Base-by-base conservation (phyloP, 2,329 filamentous ascomycete species). In the Aureobasidium pullulans region DNA sequence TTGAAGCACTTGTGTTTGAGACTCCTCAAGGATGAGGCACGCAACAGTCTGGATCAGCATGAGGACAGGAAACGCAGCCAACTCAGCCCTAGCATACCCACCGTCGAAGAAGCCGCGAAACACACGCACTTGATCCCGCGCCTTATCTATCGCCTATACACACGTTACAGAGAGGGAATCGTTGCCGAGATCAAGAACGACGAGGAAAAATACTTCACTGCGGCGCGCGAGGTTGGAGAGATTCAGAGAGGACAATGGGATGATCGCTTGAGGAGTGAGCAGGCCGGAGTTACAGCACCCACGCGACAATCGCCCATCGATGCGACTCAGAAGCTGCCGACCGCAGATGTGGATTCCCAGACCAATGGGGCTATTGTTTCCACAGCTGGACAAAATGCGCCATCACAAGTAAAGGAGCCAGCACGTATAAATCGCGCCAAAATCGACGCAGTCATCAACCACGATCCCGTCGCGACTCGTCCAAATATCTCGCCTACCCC, bases 1-100 rank as follows among this genome's bases (percentile, higher is more conserved):
- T 78, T 97, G 65, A 85, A 89, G 72, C 83, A 87, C 68, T 80
- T 94, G 56, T 96, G 95, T 72, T 76, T 91, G 65, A 81, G 84
- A 60, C 76, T 96, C 61, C 73, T 96, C 70, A 83, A 84, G 65
- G 88, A 95, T 65, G 90, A 94, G 72, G 73, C 86, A 64, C 82
- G 75, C 66, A 64, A 64, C 52, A 65, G 73, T 66, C 50, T 71
- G 64, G 66, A 71, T 66, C 64, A 69, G 37, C 49, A 57, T 13
- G 57, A 57, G 10, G 58, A 63, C 40, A 66, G 69, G 28, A 94
- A 92, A 77, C 84, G 89, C 66, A 95, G 93, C 76, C 79, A 88
- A 39, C 80, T 83, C 32, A 85, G 80, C 61, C 84, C 88, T 8
- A 78, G 81, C 47, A 70, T 85, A 61, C 83, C 85, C 11, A 84